Base-by-base conservation (phyloP, 2,329 filamentous ascomycete genomes). In the Ophiostoma triangulosporum region DNA sequence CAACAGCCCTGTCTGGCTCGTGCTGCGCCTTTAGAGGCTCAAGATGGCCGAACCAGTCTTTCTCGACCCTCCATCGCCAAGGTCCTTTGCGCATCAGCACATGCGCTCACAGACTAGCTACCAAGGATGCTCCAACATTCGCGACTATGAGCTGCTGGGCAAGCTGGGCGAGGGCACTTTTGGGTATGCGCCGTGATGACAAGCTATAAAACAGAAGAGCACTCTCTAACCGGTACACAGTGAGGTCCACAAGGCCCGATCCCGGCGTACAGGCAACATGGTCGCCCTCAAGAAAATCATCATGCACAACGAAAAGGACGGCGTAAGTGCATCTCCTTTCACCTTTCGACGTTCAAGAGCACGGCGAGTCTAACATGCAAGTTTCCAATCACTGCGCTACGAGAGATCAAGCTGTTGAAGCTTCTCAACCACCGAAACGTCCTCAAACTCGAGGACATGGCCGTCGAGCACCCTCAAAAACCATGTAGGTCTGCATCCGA, bases 231-330 rank as follows among this genome's bases (percentile, higher is more conserved):
- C 20, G 11, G 48, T 17, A 5, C 6, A 17, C 58, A 86, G 84
- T 60, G 89, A 97, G 71, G 93, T 97, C 36, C 88, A 95, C 68
- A 93, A 91, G 64, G 93, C 89, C 57, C 80, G 80, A 57, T 88
- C 86, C 27, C 83, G 80, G 62, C 85, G 78, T 63, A 86, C 81
- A 1, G 84, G 86, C 52, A 76, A 79, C 24, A 68, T 91, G 46
- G 86, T 95, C 57, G 93, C 93, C 4, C 69, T 98, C 64, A 98
- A 98, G 73, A 97, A 97, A 76, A 98, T 98, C 60, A 81, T 98
- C 60, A 96, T 97, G 87, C 93, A 97, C 67, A 95, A 97, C 67
- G 93, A 98, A 72, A 97, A 96, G 67, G 93, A 98, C 69, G 93
- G 93, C 50, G 83, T 87, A 69, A 62, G 81, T 53, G 14, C 40